Evolutionary conservation across 2,329 filamentous ascomycete species (phyloP).

Genomic region (Diaporthe sp.): DNA sequence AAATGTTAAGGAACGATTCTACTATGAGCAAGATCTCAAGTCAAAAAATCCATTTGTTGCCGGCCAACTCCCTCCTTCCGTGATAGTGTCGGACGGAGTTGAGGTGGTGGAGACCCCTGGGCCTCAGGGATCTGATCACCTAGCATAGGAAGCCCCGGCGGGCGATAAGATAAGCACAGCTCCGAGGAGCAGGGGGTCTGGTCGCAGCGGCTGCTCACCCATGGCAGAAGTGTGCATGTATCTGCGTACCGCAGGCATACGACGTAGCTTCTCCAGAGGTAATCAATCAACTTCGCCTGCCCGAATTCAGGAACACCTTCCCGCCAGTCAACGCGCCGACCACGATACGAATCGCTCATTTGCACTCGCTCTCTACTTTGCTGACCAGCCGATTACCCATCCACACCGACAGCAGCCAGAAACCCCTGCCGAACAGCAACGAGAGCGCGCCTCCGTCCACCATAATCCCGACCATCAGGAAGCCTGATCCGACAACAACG

Average conservation of each 20-base stretch:
- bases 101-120: neutral
- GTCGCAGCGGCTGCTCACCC: conserved; percentile 1
- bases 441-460: neutral
- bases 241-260: neutral
- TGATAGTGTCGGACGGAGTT: conserved; percentile 5
- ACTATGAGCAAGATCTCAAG: neutral
- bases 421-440: neutral
- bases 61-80: neutral
- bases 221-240: neutral
- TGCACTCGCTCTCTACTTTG: neutral
- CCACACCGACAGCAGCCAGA: neutral
- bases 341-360: neutral
- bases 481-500: neutral
- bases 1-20: neutral
- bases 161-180: conserved; percentile 33
- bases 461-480: neutral
- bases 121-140: conserved; percentile 19
- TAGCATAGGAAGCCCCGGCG: neutral
- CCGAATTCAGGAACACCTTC: neutral
- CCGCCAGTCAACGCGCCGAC: neutral
- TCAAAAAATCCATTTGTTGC: neutral
- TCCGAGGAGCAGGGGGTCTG: conserved; percentile 28
- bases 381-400: neutral
- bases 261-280: conserved; percentile 15
- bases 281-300: neutral